A percentile compares a stretch with the other conserved stretches of the same genome.
These are phyloP conservation scores for Loxodes magnus DNA, from an alignment of 73 alveolate genomes.

Conservation along the genomic window DNA sequence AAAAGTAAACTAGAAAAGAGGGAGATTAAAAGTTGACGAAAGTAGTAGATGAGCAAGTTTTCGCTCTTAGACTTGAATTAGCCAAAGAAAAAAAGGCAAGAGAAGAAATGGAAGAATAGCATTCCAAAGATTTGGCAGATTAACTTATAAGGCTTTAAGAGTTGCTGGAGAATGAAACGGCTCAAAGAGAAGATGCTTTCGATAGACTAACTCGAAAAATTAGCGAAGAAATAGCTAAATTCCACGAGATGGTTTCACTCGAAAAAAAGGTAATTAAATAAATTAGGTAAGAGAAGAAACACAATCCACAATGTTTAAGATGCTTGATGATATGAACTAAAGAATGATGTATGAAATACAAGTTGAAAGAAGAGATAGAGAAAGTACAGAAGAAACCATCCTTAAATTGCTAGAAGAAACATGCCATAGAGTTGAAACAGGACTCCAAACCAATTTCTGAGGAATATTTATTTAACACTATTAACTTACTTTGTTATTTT, in stretches of 20 bases:
- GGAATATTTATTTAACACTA: too few relatives aligned
- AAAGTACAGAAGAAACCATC: constrained; percentile 39
- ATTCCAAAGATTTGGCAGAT: constrained; percentile 19
- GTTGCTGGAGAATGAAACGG: neutral
- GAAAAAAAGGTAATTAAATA: constrained; percentile 36
- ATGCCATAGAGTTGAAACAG: constrained; percentile 46
- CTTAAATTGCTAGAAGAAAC: constrained; percentile 47
- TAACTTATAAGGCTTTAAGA: constrained; percentile 1
- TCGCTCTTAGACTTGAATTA: constrained; percentile 18
- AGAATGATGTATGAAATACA: constrained; percentile 26
- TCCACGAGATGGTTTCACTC: constrained; percentile 29
- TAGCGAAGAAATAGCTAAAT: constrained; percentile 24
- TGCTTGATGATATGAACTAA: constrained; percentile 42
- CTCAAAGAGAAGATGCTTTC: neutral
- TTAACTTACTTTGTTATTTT: too few relatives aligned
- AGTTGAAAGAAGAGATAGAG: constrained; percentile 31
- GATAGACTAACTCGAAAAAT: neutral
- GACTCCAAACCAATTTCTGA: too few relatives aligned
- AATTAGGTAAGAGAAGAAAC: constrained; percentile 53
- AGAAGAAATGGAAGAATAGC: constrained; percentile 52
- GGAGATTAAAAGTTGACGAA: constrained; percentile 33
- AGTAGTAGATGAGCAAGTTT: constrained; percentile 38
- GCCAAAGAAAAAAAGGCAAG: constrained; percentile 39
- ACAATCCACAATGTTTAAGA: constrained; percentile 27
- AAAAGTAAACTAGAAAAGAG: constrained; percentile 38